Evolutionary conservation across 345 rosid genomes (phyloP).

Genomic region (Citrus inodora): DNA sequence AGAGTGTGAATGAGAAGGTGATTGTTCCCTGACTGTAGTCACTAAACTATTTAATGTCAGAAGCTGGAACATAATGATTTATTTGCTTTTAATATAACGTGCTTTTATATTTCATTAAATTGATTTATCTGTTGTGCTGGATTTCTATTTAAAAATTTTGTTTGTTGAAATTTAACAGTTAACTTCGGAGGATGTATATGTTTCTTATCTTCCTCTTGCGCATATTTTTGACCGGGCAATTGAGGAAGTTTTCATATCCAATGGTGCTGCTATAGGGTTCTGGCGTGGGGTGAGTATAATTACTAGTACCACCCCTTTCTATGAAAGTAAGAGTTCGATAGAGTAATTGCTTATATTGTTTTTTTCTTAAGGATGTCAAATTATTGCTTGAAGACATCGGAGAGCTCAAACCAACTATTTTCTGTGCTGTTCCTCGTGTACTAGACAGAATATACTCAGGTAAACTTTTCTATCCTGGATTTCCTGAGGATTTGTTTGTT

Average conservation of each 20-base stretch:
- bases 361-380: conserved; percentile 71
- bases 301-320: not conserved
- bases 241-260: conserved; percentile 74
- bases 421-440: conserved; percentile 99
- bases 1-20: conserved; percentile 68
- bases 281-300: conserved; percentile 85
- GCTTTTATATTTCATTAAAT: not conserved
- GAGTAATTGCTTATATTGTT: conserved; percentile 5
- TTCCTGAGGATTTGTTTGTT: not conserved
- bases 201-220: conserved; percentile 96
- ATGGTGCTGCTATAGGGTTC: conserved; percentile 86
- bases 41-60: not conserved
- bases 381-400: conserved; percentile 78
- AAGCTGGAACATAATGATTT: not conserved
- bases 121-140: not conserved
- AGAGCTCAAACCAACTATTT: conserved; percentile 84
- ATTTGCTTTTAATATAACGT: not conserved
- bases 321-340: conserved; percentile 4
- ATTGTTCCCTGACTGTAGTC: not conserved
- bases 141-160: not conserved
- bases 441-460: conserved; percentile 81
- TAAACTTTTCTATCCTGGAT: conserved; percentile 20
- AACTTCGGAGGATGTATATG: conserved; percentile 65
- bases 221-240: conserved; percentile 93
- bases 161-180: conserved; percentile 46